Base-by-base conservation (phyloP, 768 basidiomycete species). In the Naganishia randhawae region DNA sequence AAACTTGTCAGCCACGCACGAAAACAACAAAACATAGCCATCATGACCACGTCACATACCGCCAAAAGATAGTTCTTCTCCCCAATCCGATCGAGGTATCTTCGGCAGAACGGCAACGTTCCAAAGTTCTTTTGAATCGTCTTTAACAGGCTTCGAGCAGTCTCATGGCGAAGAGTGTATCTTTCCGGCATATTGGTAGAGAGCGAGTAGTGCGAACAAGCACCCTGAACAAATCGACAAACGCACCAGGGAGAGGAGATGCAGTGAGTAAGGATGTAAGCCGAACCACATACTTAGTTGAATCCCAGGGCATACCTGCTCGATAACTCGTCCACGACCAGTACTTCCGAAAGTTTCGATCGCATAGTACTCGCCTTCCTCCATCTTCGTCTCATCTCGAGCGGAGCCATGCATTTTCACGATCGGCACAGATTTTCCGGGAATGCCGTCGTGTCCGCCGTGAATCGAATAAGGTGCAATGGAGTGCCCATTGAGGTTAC, bases 281-380 rank as follows among this genome's bases (percentile, higher is more conserved):
- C 25, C 39, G 35, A 33, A n/a, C 33, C 52, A 71, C 7, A 2
- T 22, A 22, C 1, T 25, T 31, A 17, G 29, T 33, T 16, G 7
- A 33, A 37, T 17, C n/a, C 31, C 19, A 22, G 3, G 16, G 76
- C 82, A 73, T 73, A 91, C 91, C 69, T 84, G 85, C 75, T 98
- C 95, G 17, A 91, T 84, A 25, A 96, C 91, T 29, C 86, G 84
- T 9, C 94, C 96, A 48, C 89, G 84, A 17, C 96, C 95, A 0
- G 95, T 98, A n/a, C 90, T 91, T 13, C 96, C 96, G 78, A 99
- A 99, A 1, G 96, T 99, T 80, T 99, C 96, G 66, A 99, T 95
- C 10, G 96, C 96, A 78, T 91, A 99, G 77, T 98, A 97, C 75
- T 98, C 96, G 45, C 94, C 96, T 81, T 99, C 96, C 76, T 98